Evolutionary conservation across 768 basidiomycete species (phyloP).

Genomic region (Trametes elegans): DNA sequence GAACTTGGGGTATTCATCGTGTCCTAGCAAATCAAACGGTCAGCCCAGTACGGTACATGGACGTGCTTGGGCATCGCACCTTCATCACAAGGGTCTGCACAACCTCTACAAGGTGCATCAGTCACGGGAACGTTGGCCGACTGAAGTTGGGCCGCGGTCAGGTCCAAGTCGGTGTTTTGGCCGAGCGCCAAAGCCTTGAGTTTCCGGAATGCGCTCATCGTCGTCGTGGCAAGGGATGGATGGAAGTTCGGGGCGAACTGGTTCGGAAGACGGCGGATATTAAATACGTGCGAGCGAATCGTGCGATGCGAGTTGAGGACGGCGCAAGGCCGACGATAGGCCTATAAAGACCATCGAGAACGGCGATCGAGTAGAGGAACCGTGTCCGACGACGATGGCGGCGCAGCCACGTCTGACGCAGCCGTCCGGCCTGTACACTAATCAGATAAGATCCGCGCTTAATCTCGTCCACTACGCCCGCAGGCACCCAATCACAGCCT

Average conservation of each 20-base stretch:
- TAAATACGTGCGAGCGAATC: neutral
- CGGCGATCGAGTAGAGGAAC: too few relatives aligned
- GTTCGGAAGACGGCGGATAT: neutral
- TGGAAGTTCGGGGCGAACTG: neutral
- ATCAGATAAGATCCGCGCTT: too few relatives aligned
- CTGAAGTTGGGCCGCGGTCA: conserved; percentile 50
- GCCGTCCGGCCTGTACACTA: too few relatives aligned
- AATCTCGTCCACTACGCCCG: too few relatives aligned
- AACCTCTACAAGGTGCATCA: conserved; percentile 65
- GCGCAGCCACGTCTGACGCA: too few relatives aligned
- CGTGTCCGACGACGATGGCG: too few relatives aligned
- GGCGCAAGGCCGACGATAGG: conserved; percentile 8
- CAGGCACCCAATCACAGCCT: too few relatives aligned
- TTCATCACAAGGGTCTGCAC: conserved; percentile 75
- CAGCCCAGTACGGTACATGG: neutral
- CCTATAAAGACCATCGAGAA: conserved; percentile 7
- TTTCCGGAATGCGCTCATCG: conserved; percentile 27
- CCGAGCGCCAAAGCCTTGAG: conserved; percentile 28
- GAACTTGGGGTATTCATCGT: conserved; percentile 77
- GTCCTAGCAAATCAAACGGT: conserved; percentile 42
- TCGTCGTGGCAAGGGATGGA: neutral
- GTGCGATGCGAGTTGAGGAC: neutral
- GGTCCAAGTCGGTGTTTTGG: conserved; percentile 34
- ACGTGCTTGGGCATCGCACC: conserved; percentile 36
- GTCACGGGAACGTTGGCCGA: conserved; percentile 64